phyloP scores from a whole-genome alignment of 306 rosid species.

The Canavalia gladiata region DNA sequence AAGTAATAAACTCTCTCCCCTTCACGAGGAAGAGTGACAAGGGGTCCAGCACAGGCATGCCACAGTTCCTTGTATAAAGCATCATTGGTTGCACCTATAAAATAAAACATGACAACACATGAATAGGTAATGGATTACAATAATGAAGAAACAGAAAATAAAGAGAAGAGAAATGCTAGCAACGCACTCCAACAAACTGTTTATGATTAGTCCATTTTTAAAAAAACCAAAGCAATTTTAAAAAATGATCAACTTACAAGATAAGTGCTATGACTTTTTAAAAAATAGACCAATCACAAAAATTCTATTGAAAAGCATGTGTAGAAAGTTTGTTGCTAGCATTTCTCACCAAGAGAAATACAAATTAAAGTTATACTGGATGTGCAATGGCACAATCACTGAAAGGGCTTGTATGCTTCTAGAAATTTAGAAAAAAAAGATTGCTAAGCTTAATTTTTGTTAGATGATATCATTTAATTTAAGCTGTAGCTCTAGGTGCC shows the following conservation, averaged over 20 bases:
- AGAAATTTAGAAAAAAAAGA: neutral
- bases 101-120: conserved; percentile 28
- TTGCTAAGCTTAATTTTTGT: neutral
- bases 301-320: no score
- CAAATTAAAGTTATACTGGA: neutral
- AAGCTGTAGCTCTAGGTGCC: neutral
- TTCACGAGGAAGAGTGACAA: conserved; percentile 92
- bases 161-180: no score
- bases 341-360: neutral
- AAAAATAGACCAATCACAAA: no score
- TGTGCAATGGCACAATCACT: neutral
- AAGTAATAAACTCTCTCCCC: conserved; percentile 93
- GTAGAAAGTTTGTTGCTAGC: no score
- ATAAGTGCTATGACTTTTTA: no score
- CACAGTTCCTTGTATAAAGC: conserved; percentile 94
- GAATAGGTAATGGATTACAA: conserved; percentile 2
- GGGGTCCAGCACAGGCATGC: conserved; percentile 99
- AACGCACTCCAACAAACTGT: no score
- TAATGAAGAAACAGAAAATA: neutral
- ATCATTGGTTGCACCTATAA: conserved; percentile 68
- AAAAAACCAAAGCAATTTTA: no score
- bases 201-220: no score
- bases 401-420: neutral
- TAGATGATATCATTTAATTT: neutral
- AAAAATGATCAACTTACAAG: no score